phyloP scores from a whole-genome alignment of 352 stramenopile species.

The Peronospora belbahrii region DNA sequence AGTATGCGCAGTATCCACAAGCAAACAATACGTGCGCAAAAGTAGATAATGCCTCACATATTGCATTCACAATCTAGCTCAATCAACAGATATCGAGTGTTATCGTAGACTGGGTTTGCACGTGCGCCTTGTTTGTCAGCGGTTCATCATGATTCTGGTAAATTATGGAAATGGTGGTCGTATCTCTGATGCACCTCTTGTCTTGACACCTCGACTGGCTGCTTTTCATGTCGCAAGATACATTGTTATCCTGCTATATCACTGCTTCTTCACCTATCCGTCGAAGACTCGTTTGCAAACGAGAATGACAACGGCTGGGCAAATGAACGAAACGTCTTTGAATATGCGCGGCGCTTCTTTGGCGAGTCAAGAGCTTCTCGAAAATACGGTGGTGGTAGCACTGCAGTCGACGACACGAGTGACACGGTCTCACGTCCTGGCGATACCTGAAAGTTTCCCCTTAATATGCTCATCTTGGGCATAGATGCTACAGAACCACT shows the following conservation, averaged over 20 bases:
- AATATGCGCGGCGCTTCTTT: conserved; percentile 70
- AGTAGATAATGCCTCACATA: too few species aligned
- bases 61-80: too few species aligned
- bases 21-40: too few species aligned
- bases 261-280: conserved; percentile 14
- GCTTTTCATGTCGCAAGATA: too few species aligned
- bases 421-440: conserved; percentile 15
- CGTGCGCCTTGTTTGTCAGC: too few species aligned
- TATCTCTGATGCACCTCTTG: too few species aligned
- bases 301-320: conserved; percentile 72
- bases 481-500: conserved; percentile 45
- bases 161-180: too few species aligned
- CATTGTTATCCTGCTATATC: neutral
- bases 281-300: conserved; percentile 20
- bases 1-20: too few species aligned
- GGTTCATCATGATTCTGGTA: too few species aligned
- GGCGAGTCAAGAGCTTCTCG: conserved; percentile 37
- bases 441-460: conserved; percentile 42
- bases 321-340: conserved; percentile 71
- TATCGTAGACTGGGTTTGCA: too few species aligned
- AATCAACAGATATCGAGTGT: too few species aligned
- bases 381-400: conserved; percentile 68
- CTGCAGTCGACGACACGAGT: conserved; percentile 18
- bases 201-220: too few species aligned
- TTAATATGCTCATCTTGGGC: conserved; percentile 52